These are phyloP conservation scores for Psilocybe sp. DNA, from an alignment of 768 basidiomycete species.

Conservation along the genomic window DNA sequence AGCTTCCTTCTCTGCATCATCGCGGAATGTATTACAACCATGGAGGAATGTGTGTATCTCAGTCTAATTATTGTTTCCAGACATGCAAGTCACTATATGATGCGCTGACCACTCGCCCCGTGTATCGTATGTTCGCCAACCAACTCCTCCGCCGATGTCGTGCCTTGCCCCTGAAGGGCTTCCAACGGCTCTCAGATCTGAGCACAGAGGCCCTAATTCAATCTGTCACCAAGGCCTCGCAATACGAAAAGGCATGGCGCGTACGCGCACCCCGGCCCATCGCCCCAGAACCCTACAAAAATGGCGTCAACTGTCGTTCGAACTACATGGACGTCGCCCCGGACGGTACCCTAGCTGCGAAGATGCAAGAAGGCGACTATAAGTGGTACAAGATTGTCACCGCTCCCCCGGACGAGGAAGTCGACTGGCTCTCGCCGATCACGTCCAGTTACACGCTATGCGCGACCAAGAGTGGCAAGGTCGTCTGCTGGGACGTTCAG, in stretches of 20 bases:
- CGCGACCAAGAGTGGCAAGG: constrained; percentile 71
- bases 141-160: constrained; percentile 64
- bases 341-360: constrained; percentile 8
- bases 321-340: constrained; percentile 35
- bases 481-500: constrained; percentile 76
- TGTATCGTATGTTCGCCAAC: constrained; percentile 64
- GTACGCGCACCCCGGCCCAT: constrained; percentile 55
- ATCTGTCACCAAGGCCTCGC: constrained; percentile 60
- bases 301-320: constrained; percentile 28
- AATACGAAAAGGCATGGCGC: constrained; percentile 62
- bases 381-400: constrained; percentile 70
- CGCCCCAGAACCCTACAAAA: constrained; percentile 22
- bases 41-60: background rate
- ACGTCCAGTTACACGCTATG: constrained; percentile 76
- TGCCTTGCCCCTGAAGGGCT: constrained; percentile 66
- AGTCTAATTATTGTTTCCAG: constrained; percentile 32
- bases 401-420: constrained; percentile 63
- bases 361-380: constrained; percentile 14
- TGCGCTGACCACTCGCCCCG: constrained; percentile 62
- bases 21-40: background rate
- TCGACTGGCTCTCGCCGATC: constrained; percentile 77
- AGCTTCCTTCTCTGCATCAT: too few relatives aligned
- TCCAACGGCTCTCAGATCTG: constrained; percentile 66
- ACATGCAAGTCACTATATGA: constrained; percentile 60
- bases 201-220: constrained; percentile 58